Base-by-base conservation (phyloP, 2,329 filamentous ascomycete species). In the Dryadomyces quercus-mongolicae region DNA sequence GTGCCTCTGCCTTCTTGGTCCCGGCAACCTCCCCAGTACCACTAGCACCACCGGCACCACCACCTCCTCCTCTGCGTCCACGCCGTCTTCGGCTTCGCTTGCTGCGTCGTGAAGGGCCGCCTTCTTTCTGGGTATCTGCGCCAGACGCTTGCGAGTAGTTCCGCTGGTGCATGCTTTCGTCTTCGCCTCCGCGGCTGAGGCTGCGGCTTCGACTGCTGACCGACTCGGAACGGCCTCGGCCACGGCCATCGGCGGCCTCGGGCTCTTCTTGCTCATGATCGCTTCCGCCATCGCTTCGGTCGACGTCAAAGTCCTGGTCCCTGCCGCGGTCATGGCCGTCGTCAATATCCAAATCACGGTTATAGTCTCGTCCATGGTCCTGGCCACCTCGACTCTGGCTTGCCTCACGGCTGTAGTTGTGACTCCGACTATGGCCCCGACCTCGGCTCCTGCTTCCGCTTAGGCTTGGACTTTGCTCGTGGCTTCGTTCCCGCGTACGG, bases 321-420 rank as follows among this genome's bases (percentile, higher is more conserved):
- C 25, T 31, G 25, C 25, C 25, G 25, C 25, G 25, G 25, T 31
- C 25, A 31, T 31, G 25, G 25, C 25, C 25, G 25, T 31, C 25
- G 25, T 31, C 25, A 31, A 31, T 31, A 31, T 31, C 25, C 20
- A 7, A 5, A 20, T 45, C 51, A 40, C 31, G 47, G 47, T 21
- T 42, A 40, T 16, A 12, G 47, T 49, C 47, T 9, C 36, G 49
- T 10, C 42, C 49, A 2, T 51, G 51, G 8, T 52, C 47, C 18
- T 21, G 36, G 36, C 49, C 42, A 5, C 49, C 34, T 9, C 45
- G 60, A 15, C 70, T 65, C 3, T 61, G 55, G 25, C 62, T 68
- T 31, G 25, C 25, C 25, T 31, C 25, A 13, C 64, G 63, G 44
- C 64, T 59, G 44, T 64, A 62, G 15, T 70, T 68, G 2, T 67